Base-by-base conservation (phyloP, 176 grass and related monocot species). In the Triticum timopheevii region DNA sequence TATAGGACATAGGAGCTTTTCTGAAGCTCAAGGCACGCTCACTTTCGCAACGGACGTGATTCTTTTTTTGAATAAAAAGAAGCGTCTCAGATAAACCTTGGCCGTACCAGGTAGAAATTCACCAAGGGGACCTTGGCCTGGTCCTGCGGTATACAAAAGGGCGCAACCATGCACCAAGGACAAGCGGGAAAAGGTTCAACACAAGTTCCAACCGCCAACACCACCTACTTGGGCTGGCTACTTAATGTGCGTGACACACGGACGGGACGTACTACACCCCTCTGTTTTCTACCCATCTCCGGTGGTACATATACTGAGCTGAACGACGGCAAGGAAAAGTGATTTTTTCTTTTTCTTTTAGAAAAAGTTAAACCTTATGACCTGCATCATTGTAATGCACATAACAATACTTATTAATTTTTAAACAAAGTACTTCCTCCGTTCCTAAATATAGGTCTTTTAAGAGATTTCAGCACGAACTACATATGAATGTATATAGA, bases 161-260 rank as follows among this genome's bases (percentile, higher is more conserved):
- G 30, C 4, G 75, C 30, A n/a, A 13, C 6, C 50, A 23, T 2
- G 6, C 50, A 61, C 0, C 1, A 39, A 52, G 20, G 87, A 89
- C 88, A 76, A 81, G 82, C 61, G 25, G 17, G 69, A 89, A 81
- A 78, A 42, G 13, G 77, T 49, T 1, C 25, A 24, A 65, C 77
- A 2, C 82, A 76, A 81, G 83, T 76, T 81, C 77, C 77, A 47
- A 85, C 8, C 72, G 62, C 34, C 62, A 77, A 34, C 63, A 77
- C 33, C 61, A 34, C 19, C 28, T 59, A 24, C 39, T 62, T 73
- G 42, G 28, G 10, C 7, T 13, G 15, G 54, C 66, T 28, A 38
- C 36, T 6, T 39, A 66, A 31, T 36, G 69, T 64, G 70, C 6
- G 40, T 35, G 19, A 68, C 64, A 13, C 17, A 16, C 30, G 8